phyloP scores from a whole-genome alignment of 2,329 filamentous ascomycete genomes.

The Trichoderma sp. region DNA sequence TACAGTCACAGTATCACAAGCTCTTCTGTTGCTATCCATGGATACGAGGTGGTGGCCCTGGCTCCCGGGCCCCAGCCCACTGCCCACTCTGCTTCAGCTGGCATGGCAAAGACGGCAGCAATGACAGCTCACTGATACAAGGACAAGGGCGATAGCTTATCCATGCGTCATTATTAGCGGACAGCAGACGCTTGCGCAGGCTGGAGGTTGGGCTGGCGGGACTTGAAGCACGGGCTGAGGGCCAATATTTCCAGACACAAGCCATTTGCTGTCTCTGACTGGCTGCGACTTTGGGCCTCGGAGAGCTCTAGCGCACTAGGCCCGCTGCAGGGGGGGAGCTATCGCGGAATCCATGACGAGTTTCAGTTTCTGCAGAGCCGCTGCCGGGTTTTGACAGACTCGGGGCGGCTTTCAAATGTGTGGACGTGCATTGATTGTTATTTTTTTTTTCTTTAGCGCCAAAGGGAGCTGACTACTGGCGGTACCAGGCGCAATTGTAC shows the following conservation, averaged over 20 bases:
- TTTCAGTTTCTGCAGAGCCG: constrained; percentile 8
- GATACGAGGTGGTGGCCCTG: constrained; percentile 19
- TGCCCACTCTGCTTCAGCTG: constrained; percentile 8
- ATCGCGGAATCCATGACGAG: neutral
- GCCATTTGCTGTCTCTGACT: constrained; percentile 3
- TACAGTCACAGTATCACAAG: neutral
- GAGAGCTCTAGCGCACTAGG: constrained; percentile 5
- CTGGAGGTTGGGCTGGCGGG: neutral
- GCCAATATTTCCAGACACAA: neutral
- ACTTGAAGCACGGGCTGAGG: neutral
- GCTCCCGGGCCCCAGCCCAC: neutral
- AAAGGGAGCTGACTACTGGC: neutral
- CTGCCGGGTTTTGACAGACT: neutral
- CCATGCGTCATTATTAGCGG: constrained; percentile 20
- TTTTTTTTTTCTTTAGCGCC: neutral
- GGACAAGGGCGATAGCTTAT: constrained; percentile 16
- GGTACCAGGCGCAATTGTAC: neutral
- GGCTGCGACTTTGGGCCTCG: neutral
- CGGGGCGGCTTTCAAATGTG: neutral
- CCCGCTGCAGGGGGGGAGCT: neutral
- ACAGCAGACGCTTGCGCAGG: constrained; percentile 4
- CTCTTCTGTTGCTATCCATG: constrained; percentile 17
- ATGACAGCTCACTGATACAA: constrained; percentile 19
- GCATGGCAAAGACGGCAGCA: constrained; percentile 13
- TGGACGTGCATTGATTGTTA: neutral